Conservation (phyloP, 2,329 filamentous ascomycete species). For the Apiospora pterosperma region DNA sequence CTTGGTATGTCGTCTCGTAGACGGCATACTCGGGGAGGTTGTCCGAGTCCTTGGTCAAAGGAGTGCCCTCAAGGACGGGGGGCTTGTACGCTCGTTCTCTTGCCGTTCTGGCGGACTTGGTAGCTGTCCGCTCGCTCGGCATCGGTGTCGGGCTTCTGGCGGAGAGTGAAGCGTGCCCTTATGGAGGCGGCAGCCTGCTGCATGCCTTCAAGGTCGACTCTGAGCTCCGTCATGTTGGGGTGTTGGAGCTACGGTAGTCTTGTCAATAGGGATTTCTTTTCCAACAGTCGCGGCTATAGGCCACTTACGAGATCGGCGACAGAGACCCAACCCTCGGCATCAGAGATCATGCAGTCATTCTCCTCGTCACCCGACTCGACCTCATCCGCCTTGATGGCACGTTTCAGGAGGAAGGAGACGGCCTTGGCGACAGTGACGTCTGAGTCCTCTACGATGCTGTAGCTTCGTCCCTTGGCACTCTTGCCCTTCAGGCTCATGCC, state of each 20-base stretch:
- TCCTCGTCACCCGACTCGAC: conserved; percentile 29
- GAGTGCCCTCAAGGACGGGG: conserved; percentile 27
- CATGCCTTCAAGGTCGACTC: conserved; percentile 33
- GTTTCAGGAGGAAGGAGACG: conserved; percentile 37
- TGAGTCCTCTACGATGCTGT: conserved; percentile 38
- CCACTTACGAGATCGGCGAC: conserved; percentile 36
- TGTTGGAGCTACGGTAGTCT: conserved; percentile 28
- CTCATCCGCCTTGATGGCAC: conserved; percentile 32
- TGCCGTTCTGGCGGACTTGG: conserved; percentile 31
- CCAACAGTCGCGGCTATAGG: not conserved
- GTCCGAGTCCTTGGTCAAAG: conserved; percentile 25
- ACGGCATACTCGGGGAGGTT: conserved; percentile 39
- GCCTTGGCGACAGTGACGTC: conserved; percentile 38
- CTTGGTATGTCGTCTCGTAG: conserved; percentile 42
- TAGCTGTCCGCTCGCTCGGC: conserved; percentile 27
- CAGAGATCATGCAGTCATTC: conserved; percentile 28
- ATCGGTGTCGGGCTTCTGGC: conserved; percentile 21
- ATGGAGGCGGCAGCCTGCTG: conserved; percentile 29
- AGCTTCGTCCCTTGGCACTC: conserved; percentile 30
- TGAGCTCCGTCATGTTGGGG: conserved; percentile 30
- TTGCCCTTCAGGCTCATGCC: conserved; percentile 37
- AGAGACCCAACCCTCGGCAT: conserved; percentile 38
- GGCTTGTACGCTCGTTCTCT: conserved; percentile 19
- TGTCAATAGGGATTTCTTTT: conserved; percentile 4
- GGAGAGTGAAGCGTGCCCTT: conserved; percentile 34